Evolutionary conservation across 371 early-diverging fungal genomes (phyloP), one percentile per base, ranked within the genome.

Genomic region (Mucor indicus): DNA sequence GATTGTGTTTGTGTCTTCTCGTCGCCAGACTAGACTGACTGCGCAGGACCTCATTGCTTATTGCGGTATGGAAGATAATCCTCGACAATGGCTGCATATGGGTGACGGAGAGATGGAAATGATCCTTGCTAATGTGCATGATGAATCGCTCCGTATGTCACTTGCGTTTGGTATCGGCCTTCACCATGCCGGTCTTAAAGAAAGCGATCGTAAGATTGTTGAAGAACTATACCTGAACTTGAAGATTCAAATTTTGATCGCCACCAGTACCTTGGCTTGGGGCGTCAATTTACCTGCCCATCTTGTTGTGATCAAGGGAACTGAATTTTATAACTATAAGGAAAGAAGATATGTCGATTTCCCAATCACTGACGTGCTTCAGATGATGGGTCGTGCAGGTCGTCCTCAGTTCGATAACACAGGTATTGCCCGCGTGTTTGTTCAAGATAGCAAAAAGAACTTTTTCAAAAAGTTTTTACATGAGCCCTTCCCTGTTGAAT

Each of bases 341-440:
- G 70, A 80, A 31, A 78, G 84, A 12, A 86, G 93, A 0, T 96
- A 95, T 58, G 91, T 92, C 3, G 97, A 97, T 60, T 92, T 89
- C 56, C 97, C 95, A 0, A 90, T 96, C 44, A 95, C 96, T 4
- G 95, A 96, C 62, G 89, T 98, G 3, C 69, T 98, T 44, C 99
- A 99, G 63, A 99, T 99, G 95, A 94, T 98, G 86, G 99, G 99
- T 21, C 89, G 99, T 57, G 99, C 99, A 3, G 99, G 76, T 62
- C 87, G 99, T 40, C 98, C 98, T 7, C 98, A 99, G 72, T 98
- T 91, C 58, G 98, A 98, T 66, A 85, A 82, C 56, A 83, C 83
- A 13, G 95, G 92, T 27, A 86, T 92, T 21, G 93, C 95, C 0
- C 78, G 85, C 4, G 86, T 96, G 17, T 82, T 95, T 61, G 95